phyloP scores from a whole-genome alignment of 1,139 yeast genomes.

The Debaryomyces sp. region DNA sequence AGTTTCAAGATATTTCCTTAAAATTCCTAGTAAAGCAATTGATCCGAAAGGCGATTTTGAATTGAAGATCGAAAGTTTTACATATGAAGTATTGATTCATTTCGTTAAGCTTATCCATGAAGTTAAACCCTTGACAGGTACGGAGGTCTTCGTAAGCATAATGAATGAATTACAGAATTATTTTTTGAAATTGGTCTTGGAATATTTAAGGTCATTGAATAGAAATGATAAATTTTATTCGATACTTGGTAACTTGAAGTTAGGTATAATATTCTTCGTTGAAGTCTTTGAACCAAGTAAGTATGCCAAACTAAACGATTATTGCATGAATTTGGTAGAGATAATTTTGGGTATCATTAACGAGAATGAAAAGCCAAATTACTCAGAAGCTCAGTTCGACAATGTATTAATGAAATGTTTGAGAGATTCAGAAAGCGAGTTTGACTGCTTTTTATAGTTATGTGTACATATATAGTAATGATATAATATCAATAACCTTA shows the following conservation, averaged over 20 bases:
- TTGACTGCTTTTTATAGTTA: constrained; percentile 20
- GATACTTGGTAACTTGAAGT: constrained; percentile 29
- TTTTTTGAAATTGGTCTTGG: constrained; percentile 38
- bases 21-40: constrained; percentile 11
- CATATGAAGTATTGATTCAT: constrained; percentile 43
- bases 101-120: constrained; percentile 46
- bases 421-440: constrained; percentile 37
- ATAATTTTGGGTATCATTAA: constrained; percentile 35
- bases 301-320: constrained; percentile 38
- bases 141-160: constrained; percentile 38
- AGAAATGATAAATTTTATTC: constrained; percentile 18
- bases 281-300: constrained; percentile 44
- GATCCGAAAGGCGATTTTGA: constrained; percentile 5
- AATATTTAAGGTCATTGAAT: constrained; percentile 29
- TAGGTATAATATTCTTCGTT: constrained; percentile 43
- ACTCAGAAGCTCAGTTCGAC: constrained; percentile 31
- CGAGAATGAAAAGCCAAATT: constrained; percentile 25
- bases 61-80: constrained; percentile 41
- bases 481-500: not conserved
- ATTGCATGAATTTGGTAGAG: constrained; percentile 38
- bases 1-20: constrained; percentile 31
- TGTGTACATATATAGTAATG: not conserved
- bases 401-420: constrained; percentile 31
- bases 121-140: constrained; percentile 46
- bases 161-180: constrained; percentile 44